phyloP scores from a whole-genome alignment of 176 grass and related monocot species.

The Avena insularis region DNA sequence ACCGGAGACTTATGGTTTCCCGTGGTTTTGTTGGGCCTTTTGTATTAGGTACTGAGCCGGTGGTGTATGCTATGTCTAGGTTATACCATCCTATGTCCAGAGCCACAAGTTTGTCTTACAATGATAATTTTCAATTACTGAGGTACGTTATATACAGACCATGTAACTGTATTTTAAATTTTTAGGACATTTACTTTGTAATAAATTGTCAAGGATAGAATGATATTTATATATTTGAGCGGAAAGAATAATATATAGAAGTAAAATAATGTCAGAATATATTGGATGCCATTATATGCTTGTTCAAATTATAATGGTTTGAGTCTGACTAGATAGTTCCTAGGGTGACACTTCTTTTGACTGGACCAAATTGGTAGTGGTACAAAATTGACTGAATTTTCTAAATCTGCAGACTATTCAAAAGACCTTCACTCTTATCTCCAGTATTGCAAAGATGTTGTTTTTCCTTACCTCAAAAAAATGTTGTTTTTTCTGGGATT shows the following conservation, averaged over 20 bases:
- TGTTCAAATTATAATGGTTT: too few species aligned
- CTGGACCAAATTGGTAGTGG: too few species aligned
- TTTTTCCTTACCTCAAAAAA: not conserved
- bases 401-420: too few species aligned
- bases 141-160: not conserved
- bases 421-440: slow-evolving; percentile 51
- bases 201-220: not conserved
- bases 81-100: not conserved
- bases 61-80: not conserved
- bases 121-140: not conserved
- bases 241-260: not conserved
- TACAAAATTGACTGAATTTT: too few species aligned
- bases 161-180: not conserved
- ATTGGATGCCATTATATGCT: too few species aligned
- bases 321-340: too few species aligned
- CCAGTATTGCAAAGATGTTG: slow-evolving; percentile 72
- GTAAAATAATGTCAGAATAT: not conserved
- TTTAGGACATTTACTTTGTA: slow-evolving; percentile 3
- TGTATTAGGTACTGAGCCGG: too few species aligned
- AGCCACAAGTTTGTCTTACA: not conserved
- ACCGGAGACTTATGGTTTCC: too few species aligned
- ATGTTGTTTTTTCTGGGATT: not conserved
- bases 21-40: too few species aligned
- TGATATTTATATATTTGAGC: not conserved
- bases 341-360: too few species aligned